Base-by-base conservation (phyloP, 495 filamentous ascomycete species). In the Glarea lozoyensis region DNA sequence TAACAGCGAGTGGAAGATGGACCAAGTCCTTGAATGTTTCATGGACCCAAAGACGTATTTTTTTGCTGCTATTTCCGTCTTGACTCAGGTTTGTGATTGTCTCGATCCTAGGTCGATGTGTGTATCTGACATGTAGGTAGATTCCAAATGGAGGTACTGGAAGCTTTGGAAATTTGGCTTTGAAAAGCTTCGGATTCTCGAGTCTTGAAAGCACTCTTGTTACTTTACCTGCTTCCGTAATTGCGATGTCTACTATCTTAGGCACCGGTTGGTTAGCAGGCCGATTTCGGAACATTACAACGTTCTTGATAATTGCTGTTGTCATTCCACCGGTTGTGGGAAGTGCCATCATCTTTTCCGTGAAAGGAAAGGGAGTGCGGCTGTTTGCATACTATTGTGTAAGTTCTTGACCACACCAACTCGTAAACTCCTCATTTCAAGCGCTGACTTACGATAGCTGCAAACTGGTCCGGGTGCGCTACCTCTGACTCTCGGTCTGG, bases 121-220 rank as follows among this genome's bases (percentile, higher is more conserved):
- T 61, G 10, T 66, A 50, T 24, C 40, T 66, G 7, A 56, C 63
- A 3, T 60, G 59, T 36, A n/a, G 25, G 31, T 34, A 66, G 47
- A 69, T 69, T 11, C 66, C 66, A 13, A 68, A 67, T 37, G 63
- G 66, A 16, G 66, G 66, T 12, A 68, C 62, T 7, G 55, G 60
- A 45, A 63, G 58, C 45, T 69, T 69, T 40, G 57, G 58, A 11
- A 65, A 65, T 42, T 48, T 66, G 10, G 62, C 63, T 30, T 54
- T 69, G 39, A 61, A 44, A 18, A 55, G 56, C 6, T 66, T 69
- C 25, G 62, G 65, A 10, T 69, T 67, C 44, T 57, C 57, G 2
- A 55, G 53, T 37, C 53, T 65, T 11, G 54, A 66, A 37, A 55
- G 54, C 2, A 61, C 62, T 12, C 53, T 66, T 2, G 52, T 66